Conservation (phyloP, 192 early-diverging fungal genomes). For the Coemansia asiatica region DNA sequence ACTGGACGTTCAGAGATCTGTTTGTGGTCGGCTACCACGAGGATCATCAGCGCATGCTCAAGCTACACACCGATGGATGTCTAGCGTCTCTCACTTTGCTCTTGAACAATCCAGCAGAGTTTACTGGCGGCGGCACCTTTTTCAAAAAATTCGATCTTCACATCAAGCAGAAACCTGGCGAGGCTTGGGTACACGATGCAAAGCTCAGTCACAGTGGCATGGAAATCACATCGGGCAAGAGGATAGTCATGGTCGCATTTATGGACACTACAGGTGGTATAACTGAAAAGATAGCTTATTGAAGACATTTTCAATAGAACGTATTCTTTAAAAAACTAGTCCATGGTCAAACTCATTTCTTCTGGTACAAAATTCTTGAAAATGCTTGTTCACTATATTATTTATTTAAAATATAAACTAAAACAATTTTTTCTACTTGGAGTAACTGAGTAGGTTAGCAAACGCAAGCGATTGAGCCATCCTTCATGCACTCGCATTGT, state of each 20-base stretch:
- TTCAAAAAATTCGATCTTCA: conserved; percentile 27
- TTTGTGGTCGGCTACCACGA: conserved; percentile 56
- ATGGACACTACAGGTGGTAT: conserved; percentile 53
- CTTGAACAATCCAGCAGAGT: conserved; percentile 48
- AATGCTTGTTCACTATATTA: too few relatives aligned
- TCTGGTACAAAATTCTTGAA: too few relatives aligned
- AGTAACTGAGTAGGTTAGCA: conserved; percentile 26
- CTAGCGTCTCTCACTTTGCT: conserved; percentile 58
- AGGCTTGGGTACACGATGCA: conserved; percentile 54
- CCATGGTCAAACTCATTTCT: too few relatives aligned
- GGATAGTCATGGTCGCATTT: conserved; percentile 58
- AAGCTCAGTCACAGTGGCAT: conserved; percentile 47
- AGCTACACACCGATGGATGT: conserved; percentile 59
- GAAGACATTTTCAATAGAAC: too few relatives aligned
- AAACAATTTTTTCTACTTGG: too few relatives aligned
- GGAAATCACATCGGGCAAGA: conserved; percentile 40
- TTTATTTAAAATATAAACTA: too few relatives aligned
- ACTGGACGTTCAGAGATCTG: conserved; percentile 53
- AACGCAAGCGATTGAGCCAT: conserved; percentile 40
- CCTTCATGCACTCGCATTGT: conserved; percentile 29
- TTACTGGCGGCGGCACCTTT: conserved; percentile 59
- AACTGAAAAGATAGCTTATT: conserved; percentile 2
- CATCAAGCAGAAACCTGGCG: conserved; percentile 41
- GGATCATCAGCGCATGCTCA: conserved; percentile 45
- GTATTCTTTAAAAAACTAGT: too few relatives aligned